Percentiles rank a stretch among this genome's conserved stretches.
These are phyloP conservation scores for Lanmaoa rubissima DNA, from an alignment of 768 basidiomycete species.

Conservation along the genomic window DNA sequence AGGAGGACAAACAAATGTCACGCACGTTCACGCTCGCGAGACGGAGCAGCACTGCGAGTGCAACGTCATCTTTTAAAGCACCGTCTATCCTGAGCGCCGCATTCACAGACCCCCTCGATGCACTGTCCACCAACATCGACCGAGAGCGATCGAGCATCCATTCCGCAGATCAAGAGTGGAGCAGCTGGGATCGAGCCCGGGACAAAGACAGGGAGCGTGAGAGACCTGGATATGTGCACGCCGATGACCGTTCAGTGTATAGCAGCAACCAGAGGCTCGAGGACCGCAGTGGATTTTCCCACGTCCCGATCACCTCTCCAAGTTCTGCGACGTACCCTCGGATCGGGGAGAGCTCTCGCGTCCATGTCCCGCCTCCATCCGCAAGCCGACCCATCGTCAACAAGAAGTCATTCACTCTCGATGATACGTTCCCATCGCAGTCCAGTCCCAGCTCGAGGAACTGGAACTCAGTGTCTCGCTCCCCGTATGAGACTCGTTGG, in stretches of 20 bases:
- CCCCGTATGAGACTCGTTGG: constrained; percentile 29
- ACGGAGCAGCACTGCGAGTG: constrained; percentile 50
- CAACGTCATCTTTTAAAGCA: constrained; percentile 46
- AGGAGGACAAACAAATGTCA: constrained; percentile 42
- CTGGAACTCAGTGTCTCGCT: constrained; percentile 22
- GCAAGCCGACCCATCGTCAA: constrained; percentile 33
- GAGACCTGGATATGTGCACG: constrained; percentile 8
- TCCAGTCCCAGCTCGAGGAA: constrained; percentile 22
- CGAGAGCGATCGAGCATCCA: constrained; percentile 29
- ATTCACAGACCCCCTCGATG: constrained; percentile 30
- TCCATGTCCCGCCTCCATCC: constrained; percentile 24
- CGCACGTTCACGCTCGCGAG: constrained; percentile 43
- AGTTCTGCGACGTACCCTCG: constrained; percentile 15
- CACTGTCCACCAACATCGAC: constrained; percentile 19
- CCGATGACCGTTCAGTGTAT: constrained; percentile 26
- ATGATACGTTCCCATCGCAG: constrained; percentile 22
- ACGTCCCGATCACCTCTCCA: constrained; percentile 14
- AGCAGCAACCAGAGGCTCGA: constrained; percentile 13
- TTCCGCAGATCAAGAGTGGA: constrained; percentile 30
- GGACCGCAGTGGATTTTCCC: constrained; percentile 16
- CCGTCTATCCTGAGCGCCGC: constrained; percentile 40
- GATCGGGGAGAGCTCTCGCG: constrained; percentile 11
- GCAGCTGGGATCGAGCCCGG: constrained; percentile 20
- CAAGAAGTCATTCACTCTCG: constrained; percentile 29
- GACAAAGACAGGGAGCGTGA: constrained; percentile 27